These are phyloP conservation scores for Crithidia brevicula DNA, from an alignment of 208 protist genomes.

Conservation along the genomic window DNA sequence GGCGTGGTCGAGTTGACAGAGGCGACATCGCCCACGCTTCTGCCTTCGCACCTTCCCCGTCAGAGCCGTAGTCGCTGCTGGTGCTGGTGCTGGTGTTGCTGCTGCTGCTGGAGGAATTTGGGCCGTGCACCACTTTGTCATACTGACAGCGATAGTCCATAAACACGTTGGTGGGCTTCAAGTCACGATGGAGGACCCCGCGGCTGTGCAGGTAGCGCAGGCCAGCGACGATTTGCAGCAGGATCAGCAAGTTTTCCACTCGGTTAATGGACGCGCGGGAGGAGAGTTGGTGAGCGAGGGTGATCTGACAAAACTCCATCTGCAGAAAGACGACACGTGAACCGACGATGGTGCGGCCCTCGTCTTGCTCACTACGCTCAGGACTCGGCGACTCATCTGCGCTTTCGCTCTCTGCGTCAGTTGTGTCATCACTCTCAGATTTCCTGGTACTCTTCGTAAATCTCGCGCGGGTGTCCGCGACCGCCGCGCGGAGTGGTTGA, in stretches of 20 bases:
- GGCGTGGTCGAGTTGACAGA: background rate
- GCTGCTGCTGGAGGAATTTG: slow-evolving; percentile 18
- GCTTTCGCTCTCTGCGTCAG: background rate
- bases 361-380: background rate
- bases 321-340: slow-evolving; percentile 82
- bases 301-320: slow-evolving; percentile 87
- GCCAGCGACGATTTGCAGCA: slow-evolving; percentile 60
- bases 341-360: slow-evolving; percentile 37
- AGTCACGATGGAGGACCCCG: slow-evolving; percentile 80
- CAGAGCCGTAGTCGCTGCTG: background rate
- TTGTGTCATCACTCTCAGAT: too few relatives aligned
- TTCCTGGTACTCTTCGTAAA: too few relatives aligned
- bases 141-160: slow-evolving; percentile 78
- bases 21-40: background rate
- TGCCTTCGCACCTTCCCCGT: background rate
- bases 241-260: slow-evolving; percentile 80
- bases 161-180: slow-evolving; percentile 90
- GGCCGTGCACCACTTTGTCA: slow-evolving; percentile 20
- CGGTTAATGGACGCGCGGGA: slow-evolving; percentile 56
- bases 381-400: too few relatives aligned
- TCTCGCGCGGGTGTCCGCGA: too few relatives aligned
- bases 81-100: slow-evolving; percentile 17
- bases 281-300: slow-evolving; percentile 64
- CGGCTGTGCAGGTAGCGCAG: slow-evolving; percentile 73
- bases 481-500: too few relatives aligned